Percentiles rank a stretch among this genome's conserved stretches.
Conservation (phyloP, 257 asterid genomes). For the Fraxinus anomala region DNA sequence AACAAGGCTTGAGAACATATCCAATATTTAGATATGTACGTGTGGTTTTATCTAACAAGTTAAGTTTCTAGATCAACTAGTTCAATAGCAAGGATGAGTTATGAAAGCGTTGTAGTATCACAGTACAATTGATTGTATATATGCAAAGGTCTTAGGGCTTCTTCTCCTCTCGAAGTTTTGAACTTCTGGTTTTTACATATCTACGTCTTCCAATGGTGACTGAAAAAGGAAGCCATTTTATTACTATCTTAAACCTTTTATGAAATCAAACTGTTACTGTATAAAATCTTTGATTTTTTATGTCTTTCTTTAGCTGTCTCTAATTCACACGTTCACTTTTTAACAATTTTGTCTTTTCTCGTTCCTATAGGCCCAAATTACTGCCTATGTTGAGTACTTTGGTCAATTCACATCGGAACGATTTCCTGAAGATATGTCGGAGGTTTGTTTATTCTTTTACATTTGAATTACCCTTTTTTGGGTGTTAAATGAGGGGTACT, state of each 20-base stretch:
- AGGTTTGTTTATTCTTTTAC: slow-evolving; percentile 53
- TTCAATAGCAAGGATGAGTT: not conserved
- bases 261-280: not conserved
- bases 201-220: not conserved
- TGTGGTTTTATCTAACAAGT: not conserved
- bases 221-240: not conserved
- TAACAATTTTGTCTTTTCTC: not conserved
- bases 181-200: not conserved
- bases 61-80: not conserved
- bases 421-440: slow-evolving; percentile 93
- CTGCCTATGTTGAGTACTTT: slow-evolving; percentile 91
- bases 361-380: slow-evolving; percentile 67
- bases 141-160: not conserved
- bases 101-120: not conserved
- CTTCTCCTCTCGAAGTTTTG: not conserved
- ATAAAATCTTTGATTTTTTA: not conserved
- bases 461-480: slow-evolving; percentile 10
- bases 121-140: not conserved
- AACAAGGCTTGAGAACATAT: too few relatives aligned
- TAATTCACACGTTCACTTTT: not conserved
- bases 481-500: not conserved
- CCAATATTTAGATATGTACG: not conserved
- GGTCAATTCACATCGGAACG: slow-evolving; percentile 97
- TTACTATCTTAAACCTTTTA: not conserved
- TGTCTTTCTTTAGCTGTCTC: not conserved